Percentiles rank a stretch among this genome's conserved stretches.
Evolutionary conservation across 75 land plant species (phyloP).

Genomic region (Adiantum capillusveneris): DNA sequence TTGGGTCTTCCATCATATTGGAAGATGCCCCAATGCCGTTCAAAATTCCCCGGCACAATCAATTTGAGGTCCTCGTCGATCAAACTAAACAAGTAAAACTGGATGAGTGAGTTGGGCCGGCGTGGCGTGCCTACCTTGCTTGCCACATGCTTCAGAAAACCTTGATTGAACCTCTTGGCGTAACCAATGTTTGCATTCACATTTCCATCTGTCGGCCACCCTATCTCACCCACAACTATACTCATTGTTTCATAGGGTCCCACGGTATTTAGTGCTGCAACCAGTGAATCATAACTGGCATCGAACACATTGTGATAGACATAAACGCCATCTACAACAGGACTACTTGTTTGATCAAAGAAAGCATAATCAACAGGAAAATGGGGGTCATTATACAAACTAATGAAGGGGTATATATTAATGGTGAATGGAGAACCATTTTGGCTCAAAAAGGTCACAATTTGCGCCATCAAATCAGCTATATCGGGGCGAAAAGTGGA

Average conservation of each 20-base stretch:
- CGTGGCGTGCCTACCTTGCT: constrained; percentile 48
- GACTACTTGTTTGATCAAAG: constrained; percentile 26
- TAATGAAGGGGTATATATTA: constrained; percentile 73
- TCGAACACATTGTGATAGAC: constrained; percentile 62
- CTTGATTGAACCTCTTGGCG: constrained; percentile 50
- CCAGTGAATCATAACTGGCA: constrained; percentile 56
- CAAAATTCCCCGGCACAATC: constrained; percentile 58
- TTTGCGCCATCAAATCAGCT: constrained; percentile 26
- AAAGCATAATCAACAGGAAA: constrained; percentile 71
- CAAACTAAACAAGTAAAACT: constrained; percentile 52
- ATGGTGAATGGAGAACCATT: constrained; percentile 43
- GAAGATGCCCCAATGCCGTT: constrained; percentile 79
- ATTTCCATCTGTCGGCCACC: constrained; percentile 79
- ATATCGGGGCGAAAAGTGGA: constrained; percentile 50
- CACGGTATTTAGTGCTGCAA: constrained; percentile 48
- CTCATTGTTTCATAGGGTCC: no score
- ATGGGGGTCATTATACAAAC: constrained; percentile 31
- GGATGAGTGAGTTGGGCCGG: constrained; percentile 24
- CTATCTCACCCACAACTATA: constrained; percentile 62
- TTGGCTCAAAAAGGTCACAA: constrained; percentile 30
- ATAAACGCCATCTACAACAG: constrained; percentile 34
- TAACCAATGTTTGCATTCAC: constrained; percentile 28
- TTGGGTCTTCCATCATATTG: constrained; percentile 55
- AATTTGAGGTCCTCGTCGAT: constrained; percentile 65
- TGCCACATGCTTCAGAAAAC: constrained; percentile 31